These are phyloP conservation scores for Scleroderma citrinum DNA, from an alignment of 768 basidiomycete genomes.

Conservation along the genomic window DNA sequence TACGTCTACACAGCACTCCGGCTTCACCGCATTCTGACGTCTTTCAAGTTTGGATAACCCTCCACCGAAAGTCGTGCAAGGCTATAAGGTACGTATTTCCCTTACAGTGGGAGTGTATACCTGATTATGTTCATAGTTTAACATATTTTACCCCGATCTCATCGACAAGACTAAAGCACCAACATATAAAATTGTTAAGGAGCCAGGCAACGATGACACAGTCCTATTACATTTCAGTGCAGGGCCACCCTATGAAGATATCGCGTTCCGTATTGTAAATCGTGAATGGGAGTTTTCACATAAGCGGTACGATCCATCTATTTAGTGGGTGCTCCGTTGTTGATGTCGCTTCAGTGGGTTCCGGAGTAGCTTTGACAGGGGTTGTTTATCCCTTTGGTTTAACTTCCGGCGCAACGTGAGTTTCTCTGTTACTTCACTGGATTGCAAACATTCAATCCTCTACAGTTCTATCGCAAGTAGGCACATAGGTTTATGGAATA, in stretches of 20 bases:
- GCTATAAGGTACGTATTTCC: conserved; percentile 69
- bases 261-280: conserved; percentile 96
- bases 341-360: conserved; percentile 62
- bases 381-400: conserved; percentile 94
- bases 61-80: conserved; percentile 98
- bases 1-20: conserved; percentile 27
- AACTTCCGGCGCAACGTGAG: conserved; percentile 91
- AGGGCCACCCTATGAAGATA: conserved; percentile 97
- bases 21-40: conserved; percentile 10
- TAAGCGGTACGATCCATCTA: conserved; percentile 57
- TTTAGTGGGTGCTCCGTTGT: conserved; percentile 10
- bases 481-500: conserved; percentile 14
- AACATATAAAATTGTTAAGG: conserved; percentile 92
- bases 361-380: conserved; percentile 93
- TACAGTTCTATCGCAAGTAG: conserved; percentile 79
- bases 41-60: conserved; percentile 85
- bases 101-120: not conserved
- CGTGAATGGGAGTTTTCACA: conserved; percentile 99
- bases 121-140: conserved; percentile 50
- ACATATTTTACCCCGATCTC: conserved; percentile 98
- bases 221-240: conserved; percentile 90
- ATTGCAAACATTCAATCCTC: conserved; percentile 13
- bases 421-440: conserved; percentile 11
- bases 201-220: conserved; percentile 93
- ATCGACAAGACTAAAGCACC: conserved; percentile 98